Evolutionary conservation across 352 stramenopile species (phyloP), one percentile per base, ranked within the genome.

Genomic region (Phytophthora citrophthora): DNA sequence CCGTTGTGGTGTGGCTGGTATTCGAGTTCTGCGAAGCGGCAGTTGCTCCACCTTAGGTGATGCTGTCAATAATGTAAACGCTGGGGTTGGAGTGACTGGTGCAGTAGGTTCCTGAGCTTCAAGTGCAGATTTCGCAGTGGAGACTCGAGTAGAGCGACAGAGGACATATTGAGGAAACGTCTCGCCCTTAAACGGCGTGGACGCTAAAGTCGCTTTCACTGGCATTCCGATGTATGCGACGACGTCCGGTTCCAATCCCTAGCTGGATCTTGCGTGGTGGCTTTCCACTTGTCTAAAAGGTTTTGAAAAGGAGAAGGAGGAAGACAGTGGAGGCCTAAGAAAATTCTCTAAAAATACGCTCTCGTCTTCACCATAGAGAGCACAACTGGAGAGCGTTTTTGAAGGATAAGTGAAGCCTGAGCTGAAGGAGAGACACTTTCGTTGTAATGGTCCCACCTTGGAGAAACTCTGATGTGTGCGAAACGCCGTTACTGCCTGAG

Each of bases 181-280:
- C 12, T 91, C 83, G 51, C 83, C 79, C 45, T 91, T 91, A 70
- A 91, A 91, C 10, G 79, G 77, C 11, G 56, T 57, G 3, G 54
- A 43, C 26, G 44, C 24, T 8, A 46, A 24, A 26, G 52, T 43
- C 4, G 64, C 50, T 49, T 62, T 74, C 10, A 27, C 53, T 16
- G 60, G 65, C 65, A 74, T 74, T 34, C 12, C 20, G 20, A 32
- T 8, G 29, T 13, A 34, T 10, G 52, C 18, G 51, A 52, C 52
- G 43, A 57, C 51, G 16, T 41, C 36, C 15, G 36, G 36, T 41
- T 12, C 51, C 43, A 31, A 57, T 63, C 43, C 43, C 32, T 44
- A n/a, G 60, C 46, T 58, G 18, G 44, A 65, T 65, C 41, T 24
- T 54, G 48, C 1, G 50, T 49, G 45, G 50, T 27, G 54, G 41